Conservation (phyloP, 345 rosid species). For the Melastoma malabathricum region DNA sequence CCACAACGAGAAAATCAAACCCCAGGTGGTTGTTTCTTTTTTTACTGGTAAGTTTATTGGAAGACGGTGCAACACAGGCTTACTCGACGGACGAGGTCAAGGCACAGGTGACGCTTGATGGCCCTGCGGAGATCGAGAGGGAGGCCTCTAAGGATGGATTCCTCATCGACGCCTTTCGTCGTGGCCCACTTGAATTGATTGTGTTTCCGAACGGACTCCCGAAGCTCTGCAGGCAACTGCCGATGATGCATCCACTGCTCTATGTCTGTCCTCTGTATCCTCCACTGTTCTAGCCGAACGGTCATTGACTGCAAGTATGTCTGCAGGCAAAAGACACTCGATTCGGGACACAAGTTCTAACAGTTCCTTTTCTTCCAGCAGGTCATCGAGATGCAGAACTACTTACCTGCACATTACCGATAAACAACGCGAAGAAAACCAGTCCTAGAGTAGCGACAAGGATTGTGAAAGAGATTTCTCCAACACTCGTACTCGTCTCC, state of each 20-base stretch:
- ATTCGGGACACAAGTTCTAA: too few relatives aligned
- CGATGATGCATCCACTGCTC: slow-evolving; percentile 97
- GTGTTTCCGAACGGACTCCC: slow-evolving; percentile 53
- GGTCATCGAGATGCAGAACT: not conserved
- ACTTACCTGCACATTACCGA: slow-evolving; percentile 90
- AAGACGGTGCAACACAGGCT: slow-evolving; percentile 12
- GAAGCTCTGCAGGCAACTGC: slow-evolving; percentile 61
- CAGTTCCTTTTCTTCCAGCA: too few relatives aligned
- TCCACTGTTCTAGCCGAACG: slow-evolving; percentile 77
- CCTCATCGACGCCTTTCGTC: slow-evolving; percentile 85
- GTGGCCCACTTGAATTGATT: slow-evolving; percentile 87
- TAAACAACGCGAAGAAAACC: slow-evolving; percentile 82
- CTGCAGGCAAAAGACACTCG: slow-evolving; percentile 19
- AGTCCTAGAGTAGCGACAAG: slow-evolving; percentile 66
- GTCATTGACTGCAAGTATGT: slow-evolving; percentile 76
- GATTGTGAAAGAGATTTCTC: slow-evolving; percentile 69
- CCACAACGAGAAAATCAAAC: not conserved
- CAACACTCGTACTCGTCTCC: slow-evolving; percentile 61
- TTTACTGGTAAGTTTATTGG: too few relatives aligned
- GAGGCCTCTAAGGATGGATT: slow-evolving; percentile 56
- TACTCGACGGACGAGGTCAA: slow-evolving; percentile 82
- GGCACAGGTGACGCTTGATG: slow-evolving; percentile 83
- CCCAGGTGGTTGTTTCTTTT: not conserved
- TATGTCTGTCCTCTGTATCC: slow-evolving; percentile 77
- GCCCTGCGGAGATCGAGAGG: slow-evolving; percentile 75